Conservation (phyloP, 768 basidiomycete species). For the Leccinum barrowsii region DNA sequence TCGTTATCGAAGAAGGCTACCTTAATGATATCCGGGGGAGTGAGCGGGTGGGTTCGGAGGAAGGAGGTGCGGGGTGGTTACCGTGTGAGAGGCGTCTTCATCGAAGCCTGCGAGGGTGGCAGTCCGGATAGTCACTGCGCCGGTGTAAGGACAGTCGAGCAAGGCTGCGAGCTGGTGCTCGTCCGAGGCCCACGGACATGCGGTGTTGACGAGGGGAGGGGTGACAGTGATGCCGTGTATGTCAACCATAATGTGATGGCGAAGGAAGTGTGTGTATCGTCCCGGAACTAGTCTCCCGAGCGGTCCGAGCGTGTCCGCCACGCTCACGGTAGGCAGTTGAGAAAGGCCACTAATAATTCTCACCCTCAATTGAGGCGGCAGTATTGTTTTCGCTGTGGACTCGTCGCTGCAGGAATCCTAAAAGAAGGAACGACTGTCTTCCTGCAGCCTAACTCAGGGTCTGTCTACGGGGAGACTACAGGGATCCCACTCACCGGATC, state of each 20-base stretch:
- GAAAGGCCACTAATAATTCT: too few species aligned
- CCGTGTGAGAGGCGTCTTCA: constrained; percentile 63
- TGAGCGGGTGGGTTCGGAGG: neutral
- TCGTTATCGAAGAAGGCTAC: constrained; percentile 53
- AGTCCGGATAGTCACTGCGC: constrained; percentile 80
- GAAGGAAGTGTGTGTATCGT: too few species aligned
- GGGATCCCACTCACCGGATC: too few species aligned
- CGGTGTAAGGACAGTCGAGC: constrained; percentile 64
- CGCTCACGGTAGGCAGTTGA: too few species aligned
- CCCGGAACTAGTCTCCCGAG: too few species aligned
- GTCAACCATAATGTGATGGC: constrained; percentile 38
- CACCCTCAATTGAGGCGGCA: too few species aligned
- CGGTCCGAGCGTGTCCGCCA: too few species aligned
- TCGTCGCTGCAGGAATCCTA: too few species aligned
- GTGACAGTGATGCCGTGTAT: constrained; percentile 53
- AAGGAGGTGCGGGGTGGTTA: constrained; percentile 22
- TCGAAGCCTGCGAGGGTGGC: constrained; percentile 65
- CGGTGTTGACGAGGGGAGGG: constrained; percentile 72
- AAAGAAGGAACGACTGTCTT: too few species aligned
- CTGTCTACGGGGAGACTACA: too few species aligned
- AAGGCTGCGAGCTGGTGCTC: constrained; percentile 62
- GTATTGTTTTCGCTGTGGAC: too few species aligned
- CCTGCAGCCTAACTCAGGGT: too few species aligned
- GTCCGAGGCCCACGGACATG: constrained; percentile 81
- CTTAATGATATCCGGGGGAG: constrained; percentile 33